Evolutionary conservation across 306 rosid genomes (phyloP).

Genomic region (Hippophae rhamnoides): DNA sequence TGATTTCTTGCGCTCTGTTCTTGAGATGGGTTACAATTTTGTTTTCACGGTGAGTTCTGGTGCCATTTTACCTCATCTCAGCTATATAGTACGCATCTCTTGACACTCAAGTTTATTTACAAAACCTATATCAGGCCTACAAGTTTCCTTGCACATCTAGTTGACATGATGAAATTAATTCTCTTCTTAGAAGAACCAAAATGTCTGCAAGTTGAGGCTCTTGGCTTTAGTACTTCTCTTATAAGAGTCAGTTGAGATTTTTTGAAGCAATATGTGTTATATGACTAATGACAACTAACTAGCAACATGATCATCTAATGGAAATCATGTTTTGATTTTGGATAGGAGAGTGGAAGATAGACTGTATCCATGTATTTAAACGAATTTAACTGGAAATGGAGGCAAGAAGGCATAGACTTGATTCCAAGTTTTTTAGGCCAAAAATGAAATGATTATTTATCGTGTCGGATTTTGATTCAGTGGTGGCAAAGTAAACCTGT

Average conservation of each 20-base stretch:
- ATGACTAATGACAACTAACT: no score
- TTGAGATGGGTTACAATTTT: slow-evolving; percentile 85
- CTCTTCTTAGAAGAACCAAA: not conserved
- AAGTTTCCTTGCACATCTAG: not conserved
- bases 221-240: not conserved
- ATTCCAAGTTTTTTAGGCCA: not conserved
- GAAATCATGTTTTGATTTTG: no score
- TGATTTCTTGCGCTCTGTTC: slow-evolving; percentile 78
- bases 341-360: not conserved
- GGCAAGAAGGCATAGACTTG: not conserved
- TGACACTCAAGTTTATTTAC: not conserved
- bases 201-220: not conserved
- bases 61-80: not conserved
- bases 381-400: not conserved
- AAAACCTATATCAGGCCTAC: not conserved
- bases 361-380: not conserved
- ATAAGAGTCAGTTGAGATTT: not conserved
- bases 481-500: no score
- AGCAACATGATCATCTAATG: not conserved
- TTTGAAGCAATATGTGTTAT: no score
- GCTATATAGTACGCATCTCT: not conserved
- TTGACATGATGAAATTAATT: not conserved
- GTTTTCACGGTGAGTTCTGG: slow-evolving; percentile 72
- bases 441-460: not conserved
- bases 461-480: no score